These are phyloP conservation scores for Leishmania braziliensis DNA, from an alignment of 208 protist genomes.

Conservation along the genomic window DNA sequence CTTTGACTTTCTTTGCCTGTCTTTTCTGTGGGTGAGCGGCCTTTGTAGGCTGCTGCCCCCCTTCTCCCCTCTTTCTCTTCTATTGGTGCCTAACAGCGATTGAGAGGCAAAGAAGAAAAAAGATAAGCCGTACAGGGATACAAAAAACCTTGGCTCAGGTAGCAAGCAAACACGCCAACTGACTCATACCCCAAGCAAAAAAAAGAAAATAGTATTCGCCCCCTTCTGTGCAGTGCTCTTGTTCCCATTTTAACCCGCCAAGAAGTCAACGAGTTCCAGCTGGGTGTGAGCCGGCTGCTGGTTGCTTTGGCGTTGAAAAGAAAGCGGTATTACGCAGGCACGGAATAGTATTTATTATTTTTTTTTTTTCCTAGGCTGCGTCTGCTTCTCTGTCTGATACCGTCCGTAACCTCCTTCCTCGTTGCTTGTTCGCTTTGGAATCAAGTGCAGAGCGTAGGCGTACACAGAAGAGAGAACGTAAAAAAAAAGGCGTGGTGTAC, in stretches of 20 bases:
- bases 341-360: not conserved
- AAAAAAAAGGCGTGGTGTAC: not conserved
- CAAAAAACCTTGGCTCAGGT: too few species aligned
- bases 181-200: too few species aligned
- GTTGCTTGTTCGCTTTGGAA: not conserved
- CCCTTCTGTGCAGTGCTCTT: not conserved
- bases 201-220: too few species aligned
- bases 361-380: not conserved
- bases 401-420: not conserved
- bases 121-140: too few species aligned
- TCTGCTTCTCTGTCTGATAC: not conserved
- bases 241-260: not conserved
- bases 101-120: too few species aligned
- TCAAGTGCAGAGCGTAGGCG: not conserved
- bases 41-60: too few species aligned
- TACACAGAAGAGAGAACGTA: not conserved
- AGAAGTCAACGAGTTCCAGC: not conserved
- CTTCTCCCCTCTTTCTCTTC: slow-evolving; percentile 3
- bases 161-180: too few species aligned
- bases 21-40: too few species aligned
- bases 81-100: not conserved
- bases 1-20: too few species aligned
- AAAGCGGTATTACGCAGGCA: not conserved
- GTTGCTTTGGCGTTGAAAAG: not conserved
- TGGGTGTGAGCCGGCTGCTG: not conserved